Base-by-base conservation (phyloP, 148 eudicot species). In the Linanthus parryae region DNA sequence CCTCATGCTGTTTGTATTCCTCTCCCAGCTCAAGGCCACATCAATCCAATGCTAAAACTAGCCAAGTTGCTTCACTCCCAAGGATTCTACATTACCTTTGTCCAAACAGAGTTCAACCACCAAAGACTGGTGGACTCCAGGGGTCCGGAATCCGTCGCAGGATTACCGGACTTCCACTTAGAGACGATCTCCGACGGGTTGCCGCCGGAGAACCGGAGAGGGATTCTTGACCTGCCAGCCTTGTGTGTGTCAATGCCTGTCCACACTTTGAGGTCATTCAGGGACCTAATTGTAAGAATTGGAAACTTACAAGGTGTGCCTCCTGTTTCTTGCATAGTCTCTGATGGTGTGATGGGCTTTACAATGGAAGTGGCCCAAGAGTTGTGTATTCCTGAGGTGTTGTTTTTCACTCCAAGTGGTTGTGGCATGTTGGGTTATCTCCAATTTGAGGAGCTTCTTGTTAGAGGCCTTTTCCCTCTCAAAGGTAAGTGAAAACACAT, bases 1-100 rank as follows among this genome's bases (percentile, higher is more conserved):
- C 76, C 83, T 8, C 92, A 80, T 41, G 78, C 61, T 1, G 40
- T 84, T 7, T 80, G 79, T 51, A 39, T 83, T 3, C 83, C 91
- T 14, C 66, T 24, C 33, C 85, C 90, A 17, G 73, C 81, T 0
- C 83, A 83, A 58, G 91, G 91, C 61, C 91, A 84, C 61, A 65
- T 84, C 8, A 71, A 44, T 55, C 84, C 87, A 0, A 74, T 84
- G 80, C 63, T 80, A 6, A 67, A 69, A 57, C 56, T 84, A 15
- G 73, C 84, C 1, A 77, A 72, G 27, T 69, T 84, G 36, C 75
- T 84, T 8, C 77, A 77, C 61, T 30, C 29, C 40, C 48, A 40
- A 6, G 21, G 21, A 1, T 80, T 84, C 56, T 54, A 56, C 61
- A 50, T 84, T 20, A 77, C 87, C 57, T 84, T 80, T 43, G 74